Base-by-base conservation (phyloP, 78 protist species). In the Thecamonas trahens region DNA sequence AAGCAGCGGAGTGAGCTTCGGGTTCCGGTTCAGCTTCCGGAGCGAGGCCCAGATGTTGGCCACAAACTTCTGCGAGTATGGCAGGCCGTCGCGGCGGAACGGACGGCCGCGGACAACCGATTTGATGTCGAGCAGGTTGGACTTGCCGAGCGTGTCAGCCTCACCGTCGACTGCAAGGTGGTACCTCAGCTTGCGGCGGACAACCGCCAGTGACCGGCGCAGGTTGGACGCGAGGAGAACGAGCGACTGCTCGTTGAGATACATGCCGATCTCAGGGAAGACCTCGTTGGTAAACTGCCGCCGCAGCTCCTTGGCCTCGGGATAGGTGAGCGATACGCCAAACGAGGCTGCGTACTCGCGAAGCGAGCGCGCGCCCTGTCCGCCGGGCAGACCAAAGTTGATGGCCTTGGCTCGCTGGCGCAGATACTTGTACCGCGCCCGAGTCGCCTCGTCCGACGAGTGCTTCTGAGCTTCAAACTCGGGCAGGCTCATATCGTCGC, bases 341-440 rank as follows among this genome's bases (percentile, higher is more conserved):
- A 9, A 55, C 18, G 3, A 3, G 3, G 8, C 20, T 62, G 67
- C 67, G 29, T 62, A 62, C 7, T 62, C 67, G 3, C 47, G 4
- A 7, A 62, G 47, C 15, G 58, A n/a, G 15, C 8, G 38, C 7
- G 67, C 28, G 47, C 67, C 8, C 47, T 8, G 8, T 3, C 67
- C 67, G 47, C 26, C 47, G 34, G 67, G 67, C 3, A 62, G 4
- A 7, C 67, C 67, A 8, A 62, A 62, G 67, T 62, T 62, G 47
- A 62, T 62, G 15, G 67, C 38, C 47, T 62, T 62, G 47, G 67
- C 67, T 8, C 7, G 4, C 47, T 62, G 67, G 20, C 67, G 4
- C 20, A 32, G 8, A 3, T 38, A 4, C 20, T 3, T 8, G 47
- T 29, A 62, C 8, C 8, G 4, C 38, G 4, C 7, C 34, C 47